A percentile compares a stretch with the other conserved stretches of the same genome.
These are phyloP conservation scores for Cutaneotrichosporon curvatum DNA, from an alignment of 1,284 basidiomycete genomes.

Conservation along the genomic window DNA sequence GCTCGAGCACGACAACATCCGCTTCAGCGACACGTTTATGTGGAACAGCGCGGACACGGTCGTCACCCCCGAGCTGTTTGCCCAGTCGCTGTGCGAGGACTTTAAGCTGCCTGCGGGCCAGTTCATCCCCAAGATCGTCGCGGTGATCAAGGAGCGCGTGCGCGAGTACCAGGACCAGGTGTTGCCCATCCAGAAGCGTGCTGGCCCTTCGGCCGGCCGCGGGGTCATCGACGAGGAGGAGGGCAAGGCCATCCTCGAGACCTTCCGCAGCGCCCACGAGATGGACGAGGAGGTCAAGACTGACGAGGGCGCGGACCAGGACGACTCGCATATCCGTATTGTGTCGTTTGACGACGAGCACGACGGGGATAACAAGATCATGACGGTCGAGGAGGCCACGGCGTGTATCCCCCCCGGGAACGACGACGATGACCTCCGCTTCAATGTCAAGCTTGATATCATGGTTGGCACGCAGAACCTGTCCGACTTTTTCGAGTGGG, in stretches of 20 bases:
- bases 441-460: conserved; percentile 91
- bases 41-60: conserved; percentile 93
- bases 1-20: conserved; percentile 81
- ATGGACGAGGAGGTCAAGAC: conserved; percentile 26
- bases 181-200: conserved; percentile 19
- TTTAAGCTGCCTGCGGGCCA: conserved; percentile 62
- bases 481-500: conserved; percentile 98
- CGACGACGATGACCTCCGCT: conserved; percentile 69
- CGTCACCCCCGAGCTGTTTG: conserved; percentile 83
- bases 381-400: conserved; percentile 44
- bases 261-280: conserved; percentile 24
- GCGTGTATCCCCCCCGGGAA: conserved; percentile 17
- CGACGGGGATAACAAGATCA: conserved; percentile 32
- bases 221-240: conserved; percentile 30
- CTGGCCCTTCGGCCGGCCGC: conserved; percentile 2
- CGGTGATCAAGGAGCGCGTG: conserved; percentile 83
- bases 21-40: conserved; percentile 90
- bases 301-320: conserved; percentile 24
- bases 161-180: conserved; percentile 49
- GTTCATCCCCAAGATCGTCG: conserved; percentile 69
- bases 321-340: conserved; percentile 21
- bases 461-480: conserved; percentile 89
- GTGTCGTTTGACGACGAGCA: conserved; percentile 21
- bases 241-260: conserved; percentile 22
- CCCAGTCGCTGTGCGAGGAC: conserved; percentile 84